phyloP scores from a whole-genome alignment of 2,329 filamentous ascomycete species.

The Incumbomyces lentus region DNA sequence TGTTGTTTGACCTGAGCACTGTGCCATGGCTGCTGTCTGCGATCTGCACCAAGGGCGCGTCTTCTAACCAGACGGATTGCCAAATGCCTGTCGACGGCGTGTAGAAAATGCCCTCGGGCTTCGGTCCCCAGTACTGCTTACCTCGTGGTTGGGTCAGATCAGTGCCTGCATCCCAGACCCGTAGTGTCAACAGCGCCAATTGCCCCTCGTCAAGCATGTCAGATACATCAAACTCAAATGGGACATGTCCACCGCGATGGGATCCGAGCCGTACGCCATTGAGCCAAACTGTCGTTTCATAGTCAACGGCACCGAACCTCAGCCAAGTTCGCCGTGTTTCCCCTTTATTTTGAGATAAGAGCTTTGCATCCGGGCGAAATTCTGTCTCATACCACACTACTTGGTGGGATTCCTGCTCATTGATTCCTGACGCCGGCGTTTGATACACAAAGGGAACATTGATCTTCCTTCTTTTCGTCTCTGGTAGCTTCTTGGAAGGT shows the following conservation, averaged over 20 bases:
- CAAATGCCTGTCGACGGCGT: slow-evolving; percentile 64
- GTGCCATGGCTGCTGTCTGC: slow-evolving; percentile 51
- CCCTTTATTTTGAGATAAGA: slow-evolving; percentile 33
- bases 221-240: slow-evolving; percentile 52
- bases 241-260: slow-evolving; percentile 52
- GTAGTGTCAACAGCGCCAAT: slow-evolving; percentile 20
- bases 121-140: slow-evolving; percentile 56
- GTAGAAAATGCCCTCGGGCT: slow-evolving; percentile 57
- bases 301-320: slow-evolving; percentile 44
- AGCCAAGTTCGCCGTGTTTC: slow-evolving; percentile 32
- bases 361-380: slow-evolving; percentile 34
- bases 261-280: slow-evolving; percentile 44
- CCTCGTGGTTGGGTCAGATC: slow-evolving; percentile 56
- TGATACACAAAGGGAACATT: slow-evolving; percentile 58
- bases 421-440: slow-evolving; percentile 51
- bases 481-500: slow-evolving; percentile 9
- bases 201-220: slow-evolving; percentile 28
- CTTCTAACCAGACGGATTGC: slow-evolving; percentile 62
- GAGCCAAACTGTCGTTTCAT: slow-evolving; percentile 46
- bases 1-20: slow-evolving; percentile 47
- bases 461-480: slow-evolving; percentile 40
- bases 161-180: slow-evolving; percentile 31
- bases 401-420: slow-evolving; percentile 53
- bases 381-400: slow-evolving; percentile 52
- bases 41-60: slow-evolving; percentile 48